These are phyloP conservation scores for Xylaria sp. DNA, from an alignment of 2,329 filamentous ascomycete species.

Conservation along the genomic window DNA sequence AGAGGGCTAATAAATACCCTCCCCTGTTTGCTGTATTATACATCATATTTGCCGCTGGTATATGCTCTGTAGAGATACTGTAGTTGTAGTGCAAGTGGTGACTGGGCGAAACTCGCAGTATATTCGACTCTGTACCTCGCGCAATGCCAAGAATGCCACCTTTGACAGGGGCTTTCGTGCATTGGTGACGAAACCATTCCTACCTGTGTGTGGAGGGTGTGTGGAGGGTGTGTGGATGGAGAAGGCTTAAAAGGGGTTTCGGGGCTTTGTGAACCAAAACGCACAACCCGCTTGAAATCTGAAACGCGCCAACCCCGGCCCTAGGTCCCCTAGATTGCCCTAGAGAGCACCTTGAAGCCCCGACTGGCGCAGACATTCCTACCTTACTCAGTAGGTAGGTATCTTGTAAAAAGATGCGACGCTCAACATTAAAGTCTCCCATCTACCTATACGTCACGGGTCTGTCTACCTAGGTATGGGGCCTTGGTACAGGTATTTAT, in stretches of 20 bases:
- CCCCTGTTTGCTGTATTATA: no score
- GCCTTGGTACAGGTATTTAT: no score
- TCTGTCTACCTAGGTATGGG: no score
- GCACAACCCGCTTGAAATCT: slow-evolving; percentile 14
- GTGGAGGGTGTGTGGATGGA: background rate
- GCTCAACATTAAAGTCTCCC: no score
- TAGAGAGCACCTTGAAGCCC: background rate
- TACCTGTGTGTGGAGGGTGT: no score
- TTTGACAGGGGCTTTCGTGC: slow-evolving; percentile 10
- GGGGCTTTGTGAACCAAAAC: slow-evolving; percentile 16
- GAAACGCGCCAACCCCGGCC: slow-evolving; percentile 19
- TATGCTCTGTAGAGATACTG: no score
- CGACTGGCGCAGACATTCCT: background rate
- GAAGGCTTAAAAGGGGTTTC: slow-evolving; percentile 11
- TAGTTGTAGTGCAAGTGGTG: no score
- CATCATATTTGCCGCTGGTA: no score
- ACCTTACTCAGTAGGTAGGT: no score
- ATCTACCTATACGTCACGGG: no score
- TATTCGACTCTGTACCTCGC: background rate
- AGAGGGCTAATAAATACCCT: background rate
- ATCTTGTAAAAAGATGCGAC: no score
- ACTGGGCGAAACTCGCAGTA: no score
- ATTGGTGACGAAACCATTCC: slow-evolving; percentile 17
- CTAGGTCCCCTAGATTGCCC: background rate
- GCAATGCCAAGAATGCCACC: slow-evolving; percentile 18